A percentile compares a stretch with the other conserved stretches of the same genome.
phyloP scores from a whole-genome alignment of 2,329 filamentous ascomycete species.

The Talaromyces verruculosus region DNA sequence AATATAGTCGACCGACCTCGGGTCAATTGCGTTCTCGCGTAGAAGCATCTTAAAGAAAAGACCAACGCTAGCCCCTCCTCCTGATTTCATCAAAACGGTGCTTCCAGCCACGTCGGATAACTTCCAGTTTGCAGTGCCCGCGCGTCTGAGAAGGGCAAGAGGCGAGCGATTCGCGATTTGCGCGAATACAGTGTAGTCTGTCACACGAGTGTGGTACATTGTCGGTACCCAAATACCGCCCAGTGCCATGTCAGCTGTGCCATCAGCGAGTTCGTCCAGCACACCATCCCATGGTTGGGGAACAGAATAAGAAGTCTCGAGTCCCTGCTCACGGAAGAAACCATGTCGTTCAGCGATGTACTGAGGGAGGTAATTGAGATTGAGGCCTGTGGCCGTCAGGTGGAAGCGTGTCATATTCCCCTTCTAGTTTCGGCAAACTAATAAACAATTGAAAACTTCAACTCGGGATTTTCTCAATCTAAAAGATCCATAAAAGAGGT shows the following conservation, averaged over 20 bases:
- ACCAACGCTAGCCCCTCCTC: constrained; percentile 14
- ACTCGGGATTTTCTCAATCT: too few relatives aligned
- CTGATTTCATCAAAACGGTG: constrained; percentile 17
- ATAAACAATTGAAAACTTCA: too few relatives aligned
- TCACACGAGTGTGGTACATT: constrained; percentile 4
- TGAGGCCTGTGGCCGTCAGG: too few relatives aligned
- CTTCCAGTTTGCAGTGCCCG: background rate
- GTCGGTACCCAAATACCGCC: constrained; percentile 17
- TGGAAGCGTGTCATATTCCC: too few relatives aligned
- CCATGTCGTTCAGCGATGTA: too few relatives aligned
- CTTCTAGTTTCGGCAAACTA: too few relatives aligned
- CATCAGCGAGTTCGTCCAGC: constrained; percentile 2
- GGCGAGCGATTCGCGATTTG: constrained; percentile 15
- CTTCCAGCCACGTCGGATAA: constrained; percentile 1
- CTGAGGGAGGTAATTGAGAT: too few relatives aligned
- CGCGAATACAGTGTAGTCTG: constrained; percentile 11
- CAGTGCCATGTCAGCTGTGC: background rate
- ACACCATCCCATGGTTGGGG: constrained; percentile 15
- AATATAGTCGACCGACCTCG: constrained; percentile 8
- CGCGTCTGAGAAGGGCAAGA: constrained; percentile 3
- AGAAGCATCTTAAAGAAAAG: constrained; percentile 19
- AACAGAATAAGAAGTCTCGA: background rate
- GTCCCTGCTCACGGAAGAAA: too few relatives aligned
- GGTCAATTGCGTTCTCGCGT: constrained; percentile 12
- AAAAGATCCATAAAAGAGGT: too few relatives aligned